A percentile compares a stretch with the other conserved stretches of the same genome.
These are phyloP conservation scores for Epithele typhae DNA, from an alignment of 768 basidiomycete species.

Conservation along the genomic window DNA sequence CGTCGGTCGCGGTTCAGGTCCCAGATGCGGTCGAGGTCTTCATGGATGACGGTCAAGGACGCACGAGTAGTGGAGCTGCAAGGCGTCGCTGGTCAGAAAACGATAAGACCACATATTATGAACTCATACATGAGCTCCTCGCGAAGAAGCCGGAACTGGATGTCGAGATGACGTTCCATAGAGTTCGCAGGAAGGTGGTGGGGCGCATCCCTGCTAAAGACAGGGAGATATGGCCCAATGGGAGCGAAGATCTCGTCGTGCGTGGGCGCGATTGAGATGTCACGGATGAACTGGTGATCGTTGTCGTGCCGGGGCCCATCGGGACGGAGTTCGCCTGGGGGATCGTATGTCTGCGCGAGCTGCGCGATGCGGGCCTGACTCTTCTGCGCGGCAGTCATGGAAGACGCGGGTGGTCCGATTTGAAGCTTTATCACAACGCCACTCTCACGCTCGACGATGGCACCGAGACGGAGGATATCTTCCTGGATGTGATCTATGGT, in stretches of 20 bases:
- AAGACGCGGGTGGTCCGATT: not conserved
- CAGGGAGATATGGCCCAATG: slow-evolving; percentile 54
- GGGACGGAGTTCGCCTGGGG: slow-evolving; percentile 28
- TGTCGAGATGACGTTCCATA: slow-evolving; percentile 66
- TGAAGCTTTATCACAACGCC: slow-evolving; percentile 2
- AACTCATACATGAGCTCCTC: slow-evolving; percentile 61
- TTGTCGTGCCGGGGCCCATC: slow-evolving; percentile 67
- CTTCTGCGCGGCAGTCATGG: not conserved
- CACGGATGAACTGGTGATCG: slow-evolving; percentile 47
- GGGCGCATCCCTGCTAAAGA: slow-evolving; percentile 53
- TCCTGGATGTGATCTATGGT: slow-evolving; percentile 14
- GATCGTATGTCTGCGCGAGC: slow-evolving; percentile 17
- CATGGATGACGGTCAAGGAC: slow-evolving; percentile 42
- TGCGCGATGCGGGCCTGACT: slow-evolving; percentile 17
- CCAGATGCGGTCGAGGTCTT: slow-evolving; percentile 34
- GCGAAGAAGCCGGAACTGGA: slow-evolving; percentile 70
- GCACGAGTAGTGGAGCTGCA: slow-evolving; percentile 7
- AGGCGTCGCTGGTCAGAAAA: no score
- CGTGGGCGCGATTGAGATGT: slow-evolving; percentile 70
- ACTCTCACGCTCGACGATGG: slow-evolving; percentile 23
- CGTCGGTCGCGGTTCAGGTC: not conserved
- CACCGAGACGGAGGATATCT: slow-evolving; percentile 15
- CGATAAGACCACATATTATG: no score
- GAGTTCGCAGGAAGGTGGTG: slow-evolving; percentile 53
- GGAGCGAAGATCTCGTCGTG: slow-evolving; percentile 54